Percentiles rank a stretch among this genome's conserved stretches.
Conservation (phyloP, 2,329 filamentous ascomycete genomes). For the Calonectria naviculata region DNA sequence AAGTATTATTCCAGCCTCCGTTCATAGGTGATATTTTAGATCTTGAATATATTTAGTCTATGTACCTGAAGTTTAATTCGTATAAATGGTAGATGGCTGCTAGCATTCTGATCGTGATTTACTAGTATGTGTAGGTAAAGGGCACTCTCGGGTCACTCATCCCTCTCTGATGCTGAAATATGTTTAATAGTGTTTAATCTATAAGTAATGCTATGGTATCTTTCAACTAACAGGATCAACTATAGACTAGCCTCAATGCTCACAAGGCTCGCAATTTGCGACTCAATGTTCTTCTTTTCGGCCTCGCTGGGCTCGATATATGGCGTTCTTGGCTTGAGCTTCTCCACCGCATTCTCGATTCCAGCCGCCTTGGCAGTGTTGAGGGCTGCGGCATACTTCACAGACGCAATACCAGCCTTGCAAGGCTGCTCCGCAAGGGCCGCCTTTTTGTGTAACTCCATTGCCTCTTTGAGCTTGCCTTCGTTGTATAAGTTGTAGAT, state of each 20-base stretch:
- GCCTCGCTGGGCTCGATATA: slow-evolving; percentile 62
- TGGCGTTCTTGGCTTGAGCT: slow-evolving; percentile 69
- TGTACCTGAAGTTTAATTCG: too few relatives aligned
- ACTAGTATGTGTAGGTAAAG: too few relatives aligned
- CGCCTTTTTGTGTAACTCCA: slow-evolving; percentile 70
- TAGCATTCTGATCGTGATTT: too few relatives aligned
- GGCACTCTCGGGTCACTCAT: too few relatives aligned
- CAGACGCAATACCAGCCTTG: slow-evolving; percentile 74
- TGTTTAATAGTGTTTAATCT: background rate
- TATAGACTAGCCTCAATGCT: slow-evolving; percentile 50
- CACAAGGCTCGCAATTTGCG: slow-evolving; percentile 52
- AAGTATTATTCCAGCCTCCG: background rate
- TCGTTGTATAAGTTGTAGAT: slow-evolving; percentile 71
- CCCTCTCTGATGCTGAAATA: background rate
- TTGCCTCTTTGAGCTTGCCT: slow-evolving; percentile 68
- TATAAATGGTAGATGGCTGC: too few relatives aligned
- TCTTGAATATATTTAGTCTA: too few relatives aligned
- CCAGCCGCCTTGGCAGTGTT: slow-evolving; percentile 70
- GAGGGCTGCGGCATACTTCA: slow-evolving; percentile 74
- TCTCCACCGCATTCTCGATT: slow-evolving; percentile 67
- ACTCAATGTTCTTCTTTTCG: slow-evolving; percentile 54
- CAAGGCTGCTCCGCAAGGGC: slow-evolving; percentile 73
- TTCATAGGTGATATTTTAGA: too few relatives aligned
- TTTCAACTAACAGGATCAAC: background rate
- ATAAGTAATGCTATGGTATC: background rate